Evolutionary conservation across 1,284 basidiomycete species (phyloP).

Genomic region (Tilletia walkeri): DNA sequence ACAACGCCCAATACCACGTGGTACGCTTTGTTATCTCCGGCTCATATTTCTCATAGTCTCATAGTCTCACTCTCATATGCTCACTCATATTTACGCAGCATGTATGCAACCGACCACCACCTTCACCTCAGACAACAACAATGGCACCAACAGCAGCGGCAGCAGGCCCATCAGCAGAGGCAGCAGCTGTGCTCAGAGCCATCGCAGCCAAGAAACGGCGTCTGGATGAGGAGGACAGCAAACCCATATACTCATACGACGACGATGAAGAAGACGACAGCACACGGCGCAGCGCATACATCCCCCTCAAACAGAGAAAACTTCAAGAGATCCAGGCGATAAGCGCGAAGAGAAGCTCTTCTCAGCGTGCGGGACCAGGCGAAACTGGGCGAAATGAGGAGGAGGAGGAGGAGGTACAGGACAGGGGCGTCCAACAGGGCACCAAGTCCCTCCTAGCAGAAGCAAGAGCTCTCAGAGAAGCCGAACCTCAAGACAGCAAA

Average conservation of each 20-base stretch:
- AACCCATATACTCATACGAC: conserved; percentile 38
- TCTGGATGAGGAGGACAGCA: conserved; percentile 25
- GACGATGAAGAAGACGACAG: conserved; percentile 60
- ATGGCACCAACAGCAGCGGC: not conserved
- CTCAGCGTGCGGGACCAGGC: not conserved
- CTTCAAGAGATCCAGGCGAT: conserved; percentile 71
- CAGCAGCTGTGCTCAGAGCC: conserved; percentile 5
- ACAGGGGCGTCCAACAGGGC: conserved; percentile 65
- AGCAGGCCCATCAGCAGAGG: conserved; percentile 7
- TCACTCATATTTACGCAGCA: too few species aligned
- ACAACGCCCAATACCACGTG: too few species aligned
- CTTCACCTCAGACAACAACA: not conserved
- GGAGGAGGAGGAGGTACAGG: conserved; percentile 64
- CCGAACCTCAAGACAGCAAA: conserved; percentile 70
- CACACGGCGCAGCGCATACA: conserved; percentile 66
- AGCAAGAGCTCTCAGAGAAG: conserved; percentile 66
- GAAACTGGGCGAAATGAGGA: conserved; percentile 57
- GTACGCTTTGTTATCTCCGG: too few species aligned
- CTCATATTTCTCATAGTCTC: too few species aligned
- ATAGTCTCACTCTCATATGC: too few species aligned
- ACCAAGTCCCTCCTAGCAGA: conserved; percentile 58
- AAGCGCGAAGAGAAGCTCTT: conserved; percentile 22
- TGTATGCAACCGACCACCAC: not conserved
- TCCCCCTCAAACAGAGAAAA: conserved; percentile 81
- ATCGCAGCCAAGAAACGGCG: conserved; percentile 11